Evolutionary conservation across 306 rosid species (phyloP), one percentile per base, ranked within the genome.

Genomic region (Dryas octopetala): DNA sequence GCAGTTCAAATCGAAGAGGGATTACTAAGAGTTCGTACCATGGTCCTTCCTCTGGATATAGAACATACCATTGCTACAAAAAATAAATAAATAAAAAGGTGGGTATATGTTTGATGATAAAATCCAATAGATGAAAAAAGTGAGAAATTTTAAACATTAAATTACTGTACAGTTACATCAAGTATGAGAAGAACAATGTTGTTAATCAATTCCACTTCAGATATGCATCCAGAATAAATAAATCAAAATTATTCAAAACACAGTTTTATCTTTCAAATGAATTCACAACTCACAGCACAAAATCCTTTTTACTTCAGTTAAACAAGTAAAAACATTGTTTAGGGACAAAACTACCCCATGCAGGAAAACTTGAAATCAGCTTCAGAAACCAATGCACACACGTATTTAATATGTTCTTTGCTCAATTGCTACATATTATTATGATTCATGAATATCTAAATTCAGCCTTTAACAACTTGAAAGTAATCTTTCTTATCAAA

Each of bases 1-100:
- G 96, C 79, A 95, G 96, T 87, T 95, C 99, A 26, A 95, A 95
- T 46, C 99, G 97, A 83, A 95, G 89, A 78, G 99, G 99, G 78
- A 95, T 95, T 81, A 95, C 75, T 87, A 95, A 83, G 26, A 92
- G 88, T 76, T 95, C 99, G 77, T 88, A 95, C 99, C 99, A 95
- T 9, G 93, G 97, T 74, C 93, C 96, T 82, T 95, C 97, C 32
- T 79, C 79, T 45, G 97, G 99, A 83, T 92, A 91, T 73, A 81
- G 87, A 78, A 92, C 97, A 80, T 95, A 95, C 99, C 99, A 95
- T 85, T 79, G 96, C 99, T 95, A 68, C 76, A 68, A 76, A 61
- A 46, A 45, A 63, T 44, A 47, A 68, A 76, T 57, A 46, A 45
- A 63, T 44, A 47, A 72, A 40, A 73, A 32, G 44, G 69, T 73